phyloP scores from a whole-genome alignment of 2,329 filamentous ascomycete genomes.

The Ceratocystis smalleyi region DNA sequence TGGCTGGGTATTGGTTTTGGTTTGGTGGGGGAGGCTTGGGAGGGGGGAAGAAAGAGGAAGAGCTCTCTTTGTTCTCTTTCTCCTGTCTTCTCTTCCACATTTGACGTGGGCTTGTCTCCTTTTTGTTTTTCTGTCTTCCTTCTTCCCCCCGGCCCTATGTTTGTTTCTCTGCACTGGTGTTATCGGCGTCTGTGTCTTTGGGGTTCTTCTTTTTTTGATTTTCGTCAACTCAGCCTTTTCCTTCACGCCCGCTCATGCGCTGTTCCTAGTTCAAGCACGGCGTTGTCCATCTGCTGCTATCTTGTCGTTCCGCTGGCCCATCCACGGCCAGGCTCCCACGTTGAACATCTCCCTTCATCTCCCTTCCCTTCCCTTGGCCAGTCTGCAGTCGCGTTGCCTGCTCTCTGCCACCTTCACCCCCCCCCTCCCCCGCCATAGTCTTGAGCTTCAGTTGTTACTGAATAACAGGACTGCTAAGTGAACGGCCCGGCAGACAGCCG shows the following conservation, averaged over 20 bases:
- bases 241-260: neutral
- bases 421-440: neutral
- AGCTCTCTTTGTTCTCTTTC: neutral
- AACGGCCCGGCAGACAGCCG: neutral
- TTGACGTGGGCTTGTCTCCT: neutral
- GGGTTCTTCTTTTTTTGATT: neutral
- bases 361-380: no score
- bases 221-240: neutral
- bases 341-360: no score
- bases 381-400: neutral
- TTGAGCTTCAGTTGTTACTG: neutral
- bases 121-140: neutral
- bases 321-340: no score
- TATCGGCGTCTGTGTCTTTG: neutral
- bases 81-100: neutral
- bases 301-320: neutral
- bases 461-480: neutral
- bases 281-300: neutral
- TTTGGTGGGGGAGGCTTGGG: neutral
- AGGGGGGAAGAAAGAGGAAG: neutral
- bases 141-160: neutral
- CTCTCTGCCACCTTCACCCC: neutral
- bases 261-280: neutral
- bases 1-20: slow-evolving; percentile 3
- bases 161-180: neutral